Evolutionary conservation across 2,329 filamentous ascomycete genomes (phyloP).

Genomic region (Phaeosphaeria sp.): DNA sequence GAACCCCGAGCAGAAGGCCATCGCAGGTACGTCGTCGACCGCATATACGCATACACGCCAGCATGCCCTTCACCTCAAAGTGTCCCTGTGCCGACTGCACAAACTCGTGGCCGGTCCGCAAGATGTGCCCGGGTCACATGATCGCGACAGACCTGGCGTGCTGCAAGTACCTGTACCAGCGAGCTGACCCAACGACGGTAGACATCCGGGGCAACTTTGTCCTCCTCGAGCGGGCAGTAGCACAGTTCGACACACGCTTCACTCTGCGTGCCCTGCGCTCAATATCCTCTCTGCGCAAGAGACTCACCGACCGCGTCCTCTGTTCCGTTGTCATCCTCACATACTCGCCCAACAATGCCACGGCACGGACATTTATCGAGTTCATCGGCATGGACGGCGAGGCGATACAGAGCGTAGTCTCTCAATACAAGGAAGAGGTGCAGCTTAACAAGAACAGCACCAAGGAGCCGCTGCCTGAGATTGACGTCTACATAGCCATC

Average conservation of each 20-base stretch:
- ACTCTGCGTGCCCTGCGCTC: conserved; percentile 91
- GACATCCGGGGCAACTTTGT: conserved; percentile 96
- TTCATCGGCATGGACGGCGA: conserved; percentile 72
- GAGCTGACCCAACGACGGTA: conserved; percentile 53
- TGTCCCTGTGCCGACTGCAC: conserved; percentile 32
- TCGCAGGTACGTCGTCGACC: conserved; percentile 44
- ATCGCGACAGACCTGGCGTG: conserved; percentile 36
- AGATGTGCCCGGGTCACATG: conserved; percentile 39
- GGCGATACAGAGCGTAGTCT: conserved; percentile 62
- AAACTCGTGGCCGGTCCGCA: conserved; percentile 23
- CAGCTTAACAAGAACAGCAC: conserved; percentile 63
- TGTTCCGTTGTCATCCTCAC: conserved; percentile 81
- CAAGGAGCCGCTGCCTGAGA: conserved; percentile 83
- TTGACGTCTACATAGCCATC: conserved; percentile 88
- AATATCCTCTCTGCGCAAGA: conserved; percentile 94
- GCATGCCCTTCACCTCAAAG: conserved; percentile 27
- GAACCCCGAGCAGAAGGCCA: conserved; percentile 49
- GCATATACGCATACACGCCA: conserved; percentile 7
- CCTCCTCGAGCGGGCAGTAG: conserved; percentile 88
- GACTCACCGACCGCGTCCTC: conserved; percentile 81
- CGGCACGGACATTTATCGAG: conserved; percentile 72
- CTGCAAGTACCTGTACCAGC: conserved; percentile 35
- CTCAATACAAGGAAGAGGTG: conserved; percentile 70
- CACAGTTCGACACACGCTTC: conserved; percentile 93
- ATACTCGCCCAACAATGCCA: conserved; percentile 71